Percentiles rank a stretch among this genome's conserved stretches.
Evolutionary conservation across 441 rosid genomes (phyloP).

Genomic region (Eruca vesicaria): DNA sequence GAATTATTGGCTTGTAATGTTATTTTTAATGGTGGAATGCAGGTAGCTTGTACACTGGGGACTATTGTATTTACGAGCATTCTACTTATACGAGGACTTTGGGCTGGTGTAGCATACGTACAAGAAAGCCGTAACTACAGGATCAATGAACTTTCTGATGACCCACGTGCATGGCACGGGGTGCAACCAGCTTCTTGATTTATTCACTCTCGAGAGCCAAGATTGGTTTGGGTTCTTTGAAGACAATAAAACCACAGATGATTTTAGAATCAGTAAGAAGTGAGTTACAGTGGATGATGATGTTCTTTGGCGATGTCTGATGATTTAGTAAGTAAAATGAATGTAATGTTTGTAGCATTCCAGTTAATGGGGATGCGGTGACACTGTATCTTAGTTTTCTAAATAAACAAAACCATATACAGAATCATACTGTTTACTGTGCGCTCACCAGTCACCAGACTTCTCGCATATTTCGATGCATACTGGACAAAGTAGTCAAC

Average conservation of each 20-base stretch:
- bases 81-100: slow-evolving; percentile 73
- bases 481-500: too few relatives aligned
- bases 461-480: too few relatives aligned
- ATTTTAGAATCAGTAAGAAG: slow-evolving; percentile 14
- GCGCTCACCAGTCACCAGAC: too few relatives aligned
- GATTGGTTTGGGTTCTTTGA: not conserved
- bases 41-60: slow-evolving; percentile 94
- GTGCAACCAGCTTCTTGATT: slow-evolving; percentile 62
- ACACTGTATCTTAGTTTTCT: not conserved
- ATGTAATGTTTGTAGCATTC: slow-evolving; percentile 10
- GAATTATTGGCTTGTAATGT: not conserved
- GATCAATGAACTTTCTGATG: slow-evolving; percentile 46
- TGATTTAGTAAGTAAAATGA: not conserved
- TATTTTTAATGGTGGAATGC: not conserved
- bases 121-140: slow-evolving; percentile 58
- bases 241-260: slow-evolving; percentile 27
- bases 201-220: not conserved
- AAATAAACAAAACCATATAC: not conserved
- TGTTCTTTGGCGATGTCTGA: slow-evolving; percentile 3
- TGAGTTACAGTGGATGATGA: slow-evolving; percentile 18
- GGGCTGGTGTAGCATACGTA: slow-evolving; percentile 65
- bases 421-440: slow-evolving; percentile 10
- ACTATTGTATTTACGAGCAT: slow-evolving; percentile 81
- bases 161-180: slow-evolving; percentile 58
- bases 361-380: not conserved